These are phyloP conservation scores for Drechslera avenae DNA, from an alignment of 2,329 filamentous ascomycete species.

Conservation along the genomic window DNA sequence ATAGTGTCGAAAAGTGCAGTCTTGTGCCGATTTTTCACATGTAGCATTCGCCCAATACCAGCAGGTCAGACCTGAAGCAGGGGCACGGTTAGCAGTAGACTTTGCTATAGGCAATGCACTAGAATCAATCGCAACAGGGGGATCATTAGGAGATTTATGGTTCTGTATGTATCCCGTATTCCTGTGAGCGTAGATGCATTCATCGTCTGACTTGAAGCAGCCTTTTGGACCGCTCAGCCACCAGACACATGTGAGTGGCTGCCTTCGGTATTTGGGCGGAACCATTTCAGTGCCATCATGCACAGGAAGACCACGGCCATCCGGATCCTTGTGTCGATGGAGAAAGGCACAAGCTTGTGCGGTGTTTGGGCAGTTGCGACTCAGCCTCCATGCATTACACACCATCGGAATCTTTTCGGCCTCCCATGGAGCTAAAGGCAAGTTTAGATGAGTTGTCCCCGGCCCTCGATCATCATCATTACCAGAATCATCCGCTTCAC, in stretches of 20 bases:
- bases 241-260: slow-evolving; percentile 35
- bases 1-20: slow-evolving; percentile 21
- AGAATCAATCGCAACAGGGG: slow-evolving; percentile 17
- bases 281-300: slow-evolving; percentile 23
- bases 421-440: slow-evolving; percentile 28
- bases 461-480: slow-evolving; percentile 8
- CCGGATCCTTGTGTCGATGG: slow-evolving; percentile 30
- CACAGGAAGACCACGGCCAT: slow-evolving; percentile 23
- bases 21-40: slow-evolving; percentile 12
- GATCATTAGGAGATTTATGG: neutral
- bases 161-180: slow-evolving; percentile 35
- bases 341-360: slow-evolving; percentile 32
- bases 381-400: slow-evolving; percentile 37
- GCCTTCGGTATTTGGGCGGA: slow-evolving; percentile 33
- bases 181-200: slow-evolving; percentile 36
- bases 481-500: slow-evolving; percentile 14
- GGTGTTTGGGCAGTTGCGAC: slow-evolving; percentile 24
- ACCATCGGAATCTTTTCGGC: slow-evolving; percentile 35
- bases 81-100: neutral
- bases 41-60: slow-evolving; percentile 22
- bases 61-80: slow-evolving; percentile 23
- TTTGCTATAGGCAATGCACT: neutral
- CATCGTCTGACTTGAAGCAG: slow-evolving; percentile 26
- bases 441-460: neutral
- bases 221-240: slow-evolving; percentile 28